A percentile compares a stretch with the other conserved stretches of the same genome.
phyloP scores from a whole-genome alignment of 768 basidiomycete species.

The Auriculariales sp. region DNA sequence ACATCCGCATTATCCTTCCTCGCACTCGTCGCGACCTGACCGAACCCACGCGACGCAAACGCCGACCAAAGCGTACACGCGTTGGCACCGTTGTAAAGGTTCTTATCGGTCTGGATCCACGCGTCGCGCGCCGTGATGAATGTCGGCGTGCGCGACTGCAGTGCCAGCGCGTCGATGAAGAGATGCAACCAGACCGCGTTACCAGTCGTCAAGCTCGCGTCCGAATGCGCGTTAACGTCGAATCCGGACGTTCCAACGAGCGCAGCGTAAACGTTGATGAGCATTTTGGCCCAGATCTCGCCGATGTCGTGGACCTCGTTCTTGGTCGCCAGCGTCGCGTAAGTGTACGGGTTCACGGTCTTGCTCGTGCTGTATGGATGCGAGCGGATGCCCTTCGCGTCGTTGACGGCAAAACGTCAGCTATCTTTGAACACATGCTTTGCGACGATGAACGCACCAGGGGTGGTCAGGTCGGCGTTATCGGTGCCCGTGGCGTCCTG shows the following conservation, averaged over 20 bases:
- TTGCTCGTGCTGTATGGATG: conserved; percentile 30
- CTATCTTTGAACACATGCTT: conserved; percentile 27
- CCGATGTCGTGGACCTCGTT: conserved; percentile 31
- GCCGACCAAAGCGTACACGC: conserved; percentile 28
- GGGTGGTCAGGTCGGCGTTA: conserved; percentile 18
- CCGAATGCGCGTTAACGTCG: conserved; percentile 21
- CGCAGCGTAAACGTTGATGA: conserved; percentile 21
- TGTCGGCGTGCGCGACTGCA: conserved; percentile 35
- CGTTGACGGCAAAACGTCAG: conserved; percentile 31
- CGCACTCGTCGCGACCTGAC: conserved; percentile 21
- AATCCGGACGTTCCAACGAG: conserved; percentile 16
- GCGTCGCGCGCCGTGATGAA: conserved; percentile 27
- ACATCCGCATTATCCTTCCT: conserved; percentile 16
- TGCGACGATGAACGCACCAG: neutral
- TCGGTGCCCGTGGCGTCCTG: conserved; percentile 31
- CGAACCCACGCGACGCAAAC: conserved; percentile 37
- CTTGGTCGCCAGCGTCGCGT: conserved; percentile 21
- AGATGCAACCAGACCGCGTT: conserved; percentile 38
- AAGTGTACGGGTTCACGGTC: conserved; percentile 27
- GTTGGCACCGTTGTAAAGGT: conserved; percentile 30
- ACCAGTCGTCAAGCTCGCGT: conserved; percentile 27
- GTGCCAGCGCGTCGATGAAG: conserved; percentile 32
- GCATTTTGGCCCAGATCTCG: conserved; percentile 32
- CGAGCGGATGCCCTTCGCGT: conserved; percentile 35
- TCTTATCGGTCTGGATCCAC: conserved; percentile 40